Evolutionary conservation across 768 basidiomycete genomes (phyloP).

Genomic region (Phaffia australis): DNA sequence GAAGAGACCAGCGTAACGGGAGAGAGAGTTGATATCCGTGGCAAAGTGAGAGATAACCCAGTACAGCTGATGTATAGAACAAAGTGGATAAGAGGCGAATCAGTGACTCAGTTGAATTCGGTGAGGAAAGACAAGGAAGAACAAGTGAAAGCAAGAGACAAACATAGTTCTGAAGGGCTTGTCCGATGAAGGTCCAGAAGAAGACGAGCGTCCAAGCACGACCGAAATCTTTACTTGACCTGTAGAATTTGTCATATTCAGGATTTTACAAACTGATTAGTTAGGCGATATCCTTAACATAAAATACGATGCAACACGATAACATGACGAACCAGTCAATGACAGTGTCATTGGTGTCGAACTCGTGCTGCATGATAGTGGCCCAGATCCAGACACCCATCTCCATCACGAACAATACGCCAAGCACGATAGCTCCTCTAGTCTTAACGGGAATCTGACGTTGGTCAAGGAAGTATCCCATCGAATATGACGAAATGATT

Average conservation of each 20-base stretch:
- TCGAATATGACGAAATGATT: slow-evolving; percentile 31
- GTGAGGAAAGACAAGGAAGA: too few species aligned
- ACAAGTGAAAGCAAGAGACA: background rate
- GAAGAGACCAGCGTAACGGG: slow-evolving; percentile 30
- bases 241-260: background rate
- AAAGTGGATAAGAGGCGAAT: background rate
- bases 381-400: slow-evolving; percentile 33
- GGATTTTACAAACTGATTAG: too few species aligned
- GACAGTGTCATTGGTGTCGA: slow-evolving; percentile 24
- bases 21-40: slow-evolving; percentile 28
- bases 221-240: slow-evolving; percentile 2
- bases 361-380: slow-evolving; percentile 29
- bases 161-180: slow-evolving; percentile 21
- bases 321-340: background rate
- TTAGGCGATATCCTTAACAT: too few species aligned
- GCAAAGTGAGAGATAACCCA: slow-evolving; percentile 32
- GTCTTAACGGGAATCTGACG: slow-evolving; percentile 15
- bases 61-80: slow-evolving; percentile 32
- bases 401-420: slow-evolving; percentile 27
- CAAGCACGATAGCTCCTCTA: slow-evolving; percentile 23
- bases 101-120: too few species aligned
- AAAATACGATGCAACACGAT: too few species aligned
- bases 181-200: slow-evolving; percentile 32
- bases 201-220: slow-evolving; percentile 26
- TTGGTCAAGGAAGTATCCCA: slow-evolving; percentile 31